Evolutionary conservation across 176 grass and related monocot species (phyloP).

Genomic region (Oryza officinalis): DNA sequence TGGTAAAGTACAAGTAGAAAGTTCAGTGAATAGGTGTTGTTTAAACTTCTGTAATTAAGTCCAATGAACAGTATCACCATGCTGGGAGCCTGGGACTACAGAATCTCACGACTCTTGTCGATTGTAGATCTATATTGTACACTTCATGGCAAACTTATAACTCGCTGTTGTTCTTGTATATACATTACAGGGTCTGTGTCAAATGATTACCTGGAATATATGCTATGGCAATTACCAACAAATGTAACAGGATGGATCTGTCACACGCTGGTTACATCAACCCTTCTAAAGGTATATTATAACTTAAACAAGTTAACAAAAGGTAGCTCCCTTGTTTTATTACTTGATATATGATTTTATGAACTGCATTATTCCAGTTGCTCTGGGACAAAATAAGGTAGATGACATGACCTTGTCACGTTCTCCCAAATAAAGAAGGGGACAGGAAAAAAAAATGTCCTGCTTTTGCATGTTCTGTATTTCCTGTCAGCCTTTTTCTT

Average conservation of each 20-base stretch:
- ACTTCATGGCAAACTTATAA: background rate
- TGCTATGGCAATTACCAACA: slow-evolving; percentile 90
- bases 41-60: background rate
- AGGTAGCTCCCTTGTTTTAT: background rate
- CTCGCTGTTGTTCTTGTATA: background rate
- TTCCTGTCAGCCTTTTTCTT: background rate
- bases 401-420: background rate
- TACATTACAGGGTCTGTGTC: slow-evolving; percentile 71
- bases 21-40: background rate
- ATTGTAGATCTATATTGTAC: background rate
- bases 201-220: slow-evolving; percentile 91
- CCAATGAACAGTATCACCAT: no score
- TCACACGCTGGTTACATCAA: slow-evolving; percentile 86
- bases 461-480: background rate
- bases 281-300: slow-evolving; percentile 72
- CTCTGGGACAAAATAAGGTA: background rate
- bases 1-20: background rate
- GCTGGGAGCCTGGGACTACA: no score
- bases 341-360: background rate
- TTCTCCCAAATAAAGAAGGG: background rate
- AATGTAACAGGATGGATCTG: slow-evolving; percentile 98
- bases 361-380: background rate
- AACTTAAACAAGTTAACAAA: background rate
- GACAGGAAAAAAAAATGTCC: background rate
- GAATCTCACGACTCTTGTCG: background rate